A percentile compares a stretch with the other conserved stretches of the same genome.
These are phyloP conservation scores for Metschnikowia corniflorae DNA, from an alignment of 805 yeast genomes.

Conservation along the genomic window DNA sequence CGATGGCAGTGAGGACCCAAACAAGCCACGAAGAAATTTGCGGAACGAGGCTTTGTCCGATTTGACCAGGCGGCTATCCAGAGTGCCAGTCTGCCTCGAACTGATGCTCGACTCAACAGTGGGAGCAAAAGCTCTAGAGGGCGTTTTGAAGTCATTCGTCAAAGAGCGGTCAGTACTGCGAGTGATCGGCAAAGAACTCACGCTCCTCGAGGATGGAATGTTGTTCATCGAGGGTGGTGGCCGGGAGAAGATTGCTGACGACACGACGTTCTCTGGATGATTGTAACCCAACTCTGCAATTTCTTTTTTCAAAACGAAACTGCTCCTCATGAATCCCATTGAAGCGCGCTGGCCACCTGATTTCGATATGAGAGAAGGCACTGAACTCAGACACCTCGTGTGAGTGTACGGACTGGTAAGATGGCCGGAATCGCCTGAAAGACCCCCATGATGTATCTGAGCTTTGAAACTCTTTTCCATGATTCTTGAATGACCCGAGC, in stretches of 20 bases:
- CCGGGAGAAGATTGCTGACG: neutral
- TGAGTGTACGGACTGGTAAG: constrained; percentile 11
- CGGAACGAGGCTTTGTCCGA: constrained; percentile 14
- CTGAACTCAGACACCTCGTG: constrained; percentile 13
- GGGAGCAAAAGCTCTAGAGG: too few species aligned
- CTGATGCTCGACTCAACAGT: too few species aligned
- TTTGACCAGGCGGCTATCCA: too few species aligned
- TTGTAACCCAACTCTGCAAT: constrained; percentile 20
- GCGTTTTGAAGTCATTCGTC: too few species aligned
- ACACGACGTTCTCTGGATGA: neutral
- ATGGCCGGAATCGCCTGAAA: constrained; percentile 11
- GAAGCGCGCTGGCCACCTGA: constrained; percentile 28
- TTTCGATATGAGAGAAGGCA: constrained; percentile 14
- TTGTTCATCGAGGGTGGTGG: neutral
- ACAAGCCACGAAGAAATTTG: constrained; percentile 9
- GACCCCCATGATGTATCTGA: constrained; percentile 10
- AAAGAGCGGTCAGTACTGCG: too few species aligned
- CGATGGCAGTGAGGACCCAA: constrained; percentile 8
- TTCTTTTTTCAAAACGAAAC: constrained; percentile 41
- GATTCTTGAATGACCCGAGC: constrained; percentile 19
- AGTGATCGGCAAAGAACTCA: neutral
- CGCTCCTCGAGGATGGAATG: neutral
- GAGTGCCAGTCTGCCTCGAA: too few species aligned
- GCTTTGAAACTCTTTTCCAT: constrained; percentile 10
- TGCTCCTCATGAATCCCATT: constrained; percentile 42